phyloP scores from a whole-genome alignment of 345 rosid genomes.

The Mercurialis annua region DNA sequence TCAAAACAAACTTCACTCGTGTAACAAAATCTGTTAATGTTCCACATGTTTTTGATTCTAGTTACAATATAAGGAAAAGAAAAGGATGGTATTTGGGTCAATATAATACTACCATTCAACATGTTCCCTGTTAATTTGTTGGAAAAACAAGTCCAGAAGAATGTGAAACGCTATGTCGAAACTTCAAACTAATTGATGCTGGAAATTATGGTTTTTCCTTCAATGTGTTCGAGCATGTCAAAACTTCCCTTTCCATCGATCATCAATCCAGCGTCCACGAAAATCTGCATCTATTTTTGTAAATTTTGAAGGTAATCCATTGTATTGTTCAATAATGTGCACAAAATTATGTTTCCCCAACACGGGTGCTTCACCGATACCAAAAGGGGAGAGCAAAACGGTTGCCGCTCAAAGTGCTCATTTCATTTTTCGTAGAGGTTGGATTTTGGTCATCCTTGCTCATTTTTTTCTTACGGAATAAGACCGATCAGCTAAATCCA shows the following conservation, averaged over 20 bases:
- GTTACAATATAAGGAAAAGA: too few species aligned
- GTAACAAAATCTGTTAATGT: too few species aligned
- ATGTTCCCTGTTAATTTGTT: too few species aligned
- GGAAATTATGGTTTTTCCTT: not conserved
- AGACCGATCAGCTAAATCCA: slow-evolving; percentile 4
- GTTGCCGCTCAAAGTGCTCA: not conserved
- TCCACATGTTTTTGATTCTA: too few species aligned
- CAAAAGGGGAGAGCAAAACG: slow-evolving; percentile 1
- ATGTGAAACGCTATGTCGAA: too few species aligned
- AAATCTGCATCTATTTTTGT: slow-evolving; percentile 6
- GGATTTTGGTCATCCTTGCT: slow-evolving; percentile 5
- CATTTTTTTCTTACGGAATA: slow-evolving; percentile 11
- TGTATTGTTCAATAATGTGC: slow-evolving; percentile 1
- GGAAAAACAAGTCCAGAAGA: too few species aligned
- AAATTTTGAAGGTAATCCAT: slow-evolving; percentile 13
- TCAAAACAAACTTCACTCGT: too few species aligned
- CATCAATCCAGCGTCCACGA: not conserved
- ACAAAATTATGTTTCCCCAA: slow-evolving; percentile 4
- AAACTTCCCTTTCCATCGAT: slow-evolving; percentile 1
- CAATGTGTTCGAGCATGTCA: not conserved
- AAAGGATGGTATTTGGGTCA: too few species aligned
- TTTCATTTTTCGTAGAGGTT: slow-evolving; percentile 1
- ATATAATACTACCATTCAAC: too few species aligned
- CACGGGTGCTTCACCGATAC: not conserved
- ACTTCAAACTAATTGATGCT: not conserved